Base-by-base conservation (phyloP, 768 basidiomycete species). In the Mycena rosella region DNA sequence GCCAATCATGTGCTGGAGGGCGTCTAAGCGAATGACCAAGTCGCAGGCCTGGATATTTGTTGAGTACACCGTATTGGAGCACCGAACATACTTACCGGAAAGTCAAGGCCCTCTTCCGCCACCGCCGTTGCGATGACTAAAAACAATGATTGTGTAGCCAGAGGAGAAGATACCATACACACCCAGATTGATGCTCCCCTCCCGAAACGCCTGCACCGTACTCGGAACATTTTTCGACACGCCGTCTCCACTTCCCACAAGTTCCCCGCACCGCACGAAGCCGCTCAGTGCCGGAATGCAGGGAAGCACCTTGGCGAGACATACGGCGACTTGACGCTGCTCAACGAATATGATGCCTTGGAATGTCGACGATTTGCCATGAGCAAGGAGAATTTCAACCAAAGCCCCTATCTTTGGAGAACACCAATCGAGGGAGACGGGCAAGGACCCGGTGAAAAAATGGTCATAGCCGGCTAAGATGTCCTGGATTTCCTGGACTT, bases 71-170 rank as follows among this genome's bases (percentile, higher is more conserved):
- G 20, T 29, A 34, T 18, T 1, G 40, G n/a, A 40, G 40, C 7
- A 29, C 53, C 20, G 26, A 44, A 24, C 7, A 51, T 34, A 71
- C 87, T 60, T 74, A 92, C 91, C 26, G 91, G 92, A 80, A 97
- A 95, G 76, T 97, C 95, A 20, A 97, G 85, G 0, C 96, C 96
- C 81, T 97, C 96, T 78, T 97, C 96, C 0, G 94, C 96, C 17
- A 96, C 94, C 7, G 91, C 90, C 0, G 94, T 96, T 5, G 94
- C 92, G 69, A 96, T 83, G 24, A 96, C 91, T 89, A 65, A 20
- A 38, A 64, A 20, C 44, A 10, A 5, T 34, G 32, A 40, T 4
- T 40, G 5, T 40, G 38, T 15, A 10, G n/a, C 20, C 13, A 62
- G 9, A 36, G 63, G 56, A 44, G 32, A 20, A 22, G 55, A 60